Evolutionary conservation across 2,329 filamentous ascomycete genomes (phyloP).

Genomic region (Colletotrichum musae): DNA sequence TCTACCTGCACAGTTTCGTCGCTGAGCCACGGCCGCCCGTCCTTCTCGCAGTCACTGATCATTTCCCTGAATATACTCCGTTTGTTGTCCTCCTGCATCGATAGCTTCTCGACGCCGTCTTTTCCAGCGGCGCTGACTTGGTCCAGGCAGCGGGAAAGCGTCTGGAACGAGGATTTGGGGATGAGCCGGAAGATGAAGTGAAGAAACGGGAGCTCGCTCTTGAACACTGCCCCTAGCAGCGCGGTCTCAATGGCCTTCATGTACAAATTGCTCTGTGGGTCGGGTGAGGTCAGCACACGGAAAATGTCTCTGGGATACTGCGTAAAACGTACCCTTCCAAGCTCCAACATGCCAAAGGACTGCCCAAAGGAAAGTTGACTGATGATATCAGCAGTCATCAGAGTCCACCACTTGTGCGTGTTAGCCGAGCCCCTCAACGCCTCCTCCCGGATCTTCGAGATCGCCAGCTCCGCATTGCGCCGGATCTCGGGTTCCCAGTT

Average conservation of each 20-base stretch:
- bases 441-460: constrained; percentile 61
- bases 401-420: constrained; percentile 67
- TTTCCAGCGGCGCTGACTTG: not conserved
- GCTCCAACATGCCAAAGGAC: constrained; percentile 66
- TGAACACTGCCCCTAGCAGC: not conserved
- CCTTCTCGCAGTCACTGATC: not conserved
- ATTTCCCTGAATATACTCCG: constrained; percentile 16
- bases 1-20: constrained; percentile 55
- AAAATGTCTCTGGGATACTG: not conserved
- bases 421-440: constrained; percentile 56
- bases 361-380: constrained; percentile 68
- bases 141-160: not conserved
- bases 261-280: constrained; percentile 49
- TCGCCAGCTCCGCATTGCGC: constrained; percentile 53
- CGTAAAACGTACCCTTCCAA: constrained; percentile 55
- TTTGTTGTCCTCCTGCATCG: not conserved
- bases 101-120: not conserved
- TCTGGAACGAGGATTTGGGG: constrained; percentile 11
- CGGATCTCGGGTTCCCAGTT: constrained; percentile 52
- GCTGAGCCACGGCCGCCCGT: not conserved
- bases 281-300: not conserved
- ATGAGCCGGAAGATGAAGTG: constrained; percentile 1
- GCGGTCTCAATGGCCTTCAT: constrained; percentile 17
- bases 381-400: constrained; percentile 69
- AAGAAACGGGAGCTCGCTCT: constrained; percentile 4